Conservation (phyloP, 2,329 filamentous ascomycete genomes). For the Xylariaceae sp. region DNA sequence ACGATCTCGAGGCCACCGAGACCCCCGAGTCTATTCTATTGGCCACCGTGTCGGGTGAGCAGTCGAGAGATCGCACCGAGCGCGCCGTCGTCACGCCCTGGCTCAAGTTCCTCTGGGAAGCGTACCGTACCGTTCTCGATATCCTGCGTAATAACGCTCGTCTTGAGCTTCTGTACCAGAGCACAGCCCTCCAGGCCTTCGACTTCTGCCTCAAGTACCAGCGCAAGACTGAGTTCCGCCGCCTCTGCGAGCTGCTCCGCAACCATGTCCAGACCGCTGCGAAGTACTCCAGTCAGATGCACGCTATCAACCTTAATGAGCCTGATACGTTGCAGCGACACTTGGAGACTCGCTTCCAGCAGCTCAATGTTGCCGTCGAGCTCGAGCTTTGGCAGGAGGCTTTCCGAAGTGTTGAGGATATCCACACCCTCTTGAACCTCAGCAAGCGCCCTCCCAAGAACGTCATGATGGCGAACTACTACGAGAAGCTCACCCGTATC, state of each 20-base stretch:
- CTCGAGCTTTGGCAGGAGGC: slow-evolving; percentile 98
- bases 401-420: slow-evolving; percentile 98
- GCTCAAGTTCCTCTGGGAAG: slow-evolving; percentile 99
- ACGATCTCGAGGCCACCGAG: slow-evolving; percentile 94
- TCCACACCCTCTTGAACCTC: slow-evolving; percentile 91
- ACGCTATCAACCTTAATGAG: slow-evolving; percentile 97
- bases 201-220: slow-evolving; percentile 98
- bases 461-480: slow-evolving; percentile 99
- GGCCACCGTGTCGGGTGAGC: slow-evolving; percentile 95
- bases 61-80: slow-evolving; percentile 94
- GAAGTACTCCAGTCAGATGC: slow-evolving; percentile 99
- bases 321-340: slow-evolving; percentile 96
- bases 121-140: slow-evolving; percentile 95
- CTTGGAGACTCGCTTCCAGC: slow-evolving; percentile 95
- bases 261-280: slow-evolving; percentile 99
- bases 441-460: slow-evolving; percentile 99
- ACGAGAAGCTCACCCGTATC: slow-evolving; percentile 97
- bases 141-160: slow-evolving; percentile 99
- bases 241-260: slow-evolving; percentile 93
- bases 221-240: slow-evolving; percentile 97
- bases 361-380: slow-evolving; percentile 96
- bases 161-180: slow-evolving; percentile 96
- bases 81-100: slow-evolving; percentile 97
- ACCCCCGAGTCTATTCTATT: slow-evolving; percentile 97
- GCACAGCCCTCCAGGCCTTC: slow-evolving; percentile 95